Evolutionary conservation across 768 basidiomycete genomes (phyloP), one percentile per base, ranked within the genome.

Genomic region (Mycena sanguinolenta): DNA sequence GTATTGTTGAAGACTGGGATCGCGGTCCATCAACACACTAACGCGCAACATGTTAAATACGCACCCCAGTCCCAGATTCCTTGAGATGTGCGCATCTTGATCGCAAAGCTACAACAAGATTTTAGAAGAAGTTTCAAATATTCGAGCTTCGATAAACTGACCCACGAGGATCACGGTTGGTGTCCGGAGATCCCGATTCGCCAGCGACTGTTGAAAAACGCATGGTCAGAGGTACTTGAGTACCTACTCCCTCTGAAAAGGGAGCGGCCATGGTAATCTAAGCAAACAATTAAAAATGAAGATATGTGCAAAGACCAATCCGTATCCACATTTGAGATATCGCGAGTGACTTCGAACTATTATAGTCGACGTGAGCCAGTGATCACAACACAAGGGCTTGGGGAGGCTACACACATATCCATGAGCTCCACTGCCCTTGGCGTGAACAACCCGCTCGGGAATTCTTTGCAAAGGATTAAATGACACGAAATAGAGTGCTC

Each of bases 31-130:
- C 21, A 23, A 5, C 13, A 17, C 12, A 4, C 28, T 4, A n/a
- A 14, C 23, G 25, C n/a, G n/a, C n/a, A 53, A 49, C 14, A 16
- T 10, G 19, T n/a, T 32, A 23, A 23, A 39, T 4, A 34, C 63
- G 25, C 21, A 62, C 69, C 69, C 72, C 72, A 73, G 53, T 73
- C 72, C 72, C 72, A 73, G 21, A 73, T 73, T 16, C 72, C 72
- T 25, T 54, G 27, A 1, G 63, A 58, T 3, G 72, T 73, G 30
- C 72, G 54, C 68, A 73, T 50, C 52, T 73, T 73, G 27, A 73
- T 73, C 1, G 68, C 68, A 28, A 73, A 73, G 25, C 72, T 73
- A 3, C 4, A 6, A 16, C 23, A 36, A 25, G 17, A 5, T 14
- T 55, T 38, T 53, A 57, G 0, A 25, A 10, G 32, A 34, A 5